Percentiles rank a stretch among this genome's conserved stretches.
Conservation (phyloP, 2,329 filamentous ascomycete species). For the Trichoderma sp. region DNA sequence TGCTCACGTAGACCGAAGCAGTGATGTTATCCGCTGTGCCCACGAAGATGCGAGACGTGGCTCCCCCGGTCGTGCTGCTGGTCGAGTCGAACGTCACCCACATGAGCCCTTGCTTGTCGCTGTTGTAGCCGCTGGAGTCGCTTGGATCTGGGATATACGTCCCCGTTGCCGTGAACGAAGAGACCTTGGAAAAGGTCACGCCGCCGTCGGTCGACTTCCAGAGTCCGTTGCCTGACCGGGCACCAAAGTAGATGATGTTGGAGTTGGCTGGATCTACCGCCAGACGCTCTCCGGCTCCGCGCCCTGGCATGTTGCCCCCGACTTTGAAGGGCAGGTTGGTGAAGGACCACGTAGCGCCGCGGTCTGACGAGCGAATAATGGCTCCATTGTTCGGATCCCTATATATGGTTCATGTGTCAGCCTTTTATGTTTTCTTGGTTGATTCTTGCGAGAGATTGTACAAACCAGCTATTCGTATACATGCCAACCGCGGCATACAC, state of each 20-base stretch:
- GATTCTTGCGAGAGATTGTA: neutral
- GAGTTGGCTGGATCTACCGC: slow-evolving; percentile 21
- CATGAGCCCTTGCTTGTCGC: slow-evolving; percentile 15
- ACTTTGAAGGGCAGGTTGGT: slow-evolving; percentile 21
- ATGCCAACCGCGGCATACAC: slow-evolving; percentile 19
- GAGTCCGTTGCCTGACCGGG: slow-evolving; percentile 22
- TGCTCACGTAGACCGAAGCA: slow-evolving; percentile 24
- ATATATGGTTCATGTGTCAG: neutral
- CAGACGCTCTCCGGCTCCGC: slow-evolving; percentile 10
- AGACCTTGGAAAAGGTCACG: slow-evolving; percentile 22
- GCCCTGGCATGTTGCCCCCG: slow-evolving; percentile 20
- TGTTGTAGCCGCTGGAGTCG: slow-evolving; percentile 16
- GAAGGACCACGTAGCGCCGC: slow-evolving; percentile 16
- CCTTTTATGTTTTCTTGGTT: neutral
- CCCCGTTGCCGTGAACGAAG: slow-evolving; percentile 19
- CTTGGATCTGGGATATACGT: slow-evolving; percentile 10
- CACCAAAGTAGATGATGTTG: slow-evolving; percentile 18
- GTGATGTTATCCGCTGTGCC: slow-evolving; percentile 22
- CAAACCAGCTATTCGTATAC: slow-evolving; percentile 24
- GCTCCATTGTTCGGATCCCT: slow-evolving; percentile 22
- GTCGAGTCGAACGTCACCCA: slow-evolving; percentile 24
- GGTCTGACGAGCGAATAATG: slow-evolving; percentile 23
- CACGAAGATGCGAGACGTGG: slow-evolving; percentile 19
- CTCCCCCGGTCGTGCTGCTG: slow-evolving; percentile 2
- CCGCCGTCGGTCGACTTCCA: slow-evolving; percentile 20